Conservation (phyloP, 2,329 filamentous ascomycete genomes). For the Xylariaceae sp. region DNA sequence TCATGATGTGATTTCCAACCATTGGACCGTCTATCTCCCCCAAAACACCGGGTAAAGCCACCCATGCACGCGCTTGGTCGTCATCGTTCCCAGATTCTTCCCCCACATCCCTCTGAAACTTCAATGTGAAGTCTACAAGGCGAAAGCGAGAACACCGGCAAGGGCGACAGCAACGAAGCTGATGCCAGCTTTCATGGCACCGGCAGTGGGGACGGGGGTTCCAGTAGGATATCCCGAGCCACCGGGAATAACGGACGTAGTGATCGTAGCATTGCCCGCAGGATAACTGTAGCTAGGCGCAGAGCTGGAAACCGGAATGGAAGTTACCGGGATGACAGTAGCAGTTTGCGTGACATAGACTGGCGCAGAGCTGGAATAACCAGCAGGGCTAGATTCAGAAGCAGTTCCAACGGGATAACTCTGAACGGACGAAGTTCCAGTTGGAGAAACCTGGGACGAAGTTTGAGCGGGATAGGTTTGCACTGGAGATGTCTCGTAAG, state of each 20-base stretch:
- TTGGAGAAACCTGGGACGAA: neutral
- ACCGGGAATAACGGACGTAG: conserved; percentile 11
- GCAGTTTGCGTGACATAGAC: conserved; percentile 22
- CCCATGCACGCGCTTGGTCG: neutral
- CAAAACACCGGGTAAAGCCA: conserved; percentile 9
- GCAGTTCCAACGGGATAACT: conserved; percentile 11
- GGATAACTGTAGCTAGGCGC: conserved; percentile 14
- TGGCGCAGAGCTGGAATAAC: conserved; percentile 10
- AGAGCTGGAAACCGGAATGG: conserved; percentile 14
- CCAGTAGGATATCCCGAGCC: conserved; percentile 5
- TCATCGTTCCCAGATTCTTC: conserved; percentile 9
- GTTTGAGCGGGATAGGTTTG: neutral
- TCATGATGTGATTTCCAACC: neutral
- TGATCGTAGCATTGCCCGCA: conserved; percentile 20
- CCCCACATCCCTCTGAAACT: neutral
- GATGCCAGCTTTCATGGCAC: conserved; percentile 15
- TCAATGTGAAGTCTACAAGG: conserved; percentile 8
- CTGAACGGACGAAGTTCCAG: neutral
- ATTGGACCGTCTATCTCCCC: conserved; percentile 11
- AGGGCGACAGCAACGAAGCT: conserved; percentile 14
- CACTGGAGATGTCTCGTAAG: conserved; percentile 1
- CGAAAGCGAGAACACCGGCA: conserved; percentile 16
- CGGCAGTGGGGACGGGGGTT: conserved; percentile 15
- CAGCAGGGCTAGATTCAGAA: neutral
- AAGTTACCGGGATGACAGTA: conserved; percentile 22